Base-by-base conservation (phyloP, 176 grass and related monocot genomes). In the Bonia amplexicaulis region DNA sequence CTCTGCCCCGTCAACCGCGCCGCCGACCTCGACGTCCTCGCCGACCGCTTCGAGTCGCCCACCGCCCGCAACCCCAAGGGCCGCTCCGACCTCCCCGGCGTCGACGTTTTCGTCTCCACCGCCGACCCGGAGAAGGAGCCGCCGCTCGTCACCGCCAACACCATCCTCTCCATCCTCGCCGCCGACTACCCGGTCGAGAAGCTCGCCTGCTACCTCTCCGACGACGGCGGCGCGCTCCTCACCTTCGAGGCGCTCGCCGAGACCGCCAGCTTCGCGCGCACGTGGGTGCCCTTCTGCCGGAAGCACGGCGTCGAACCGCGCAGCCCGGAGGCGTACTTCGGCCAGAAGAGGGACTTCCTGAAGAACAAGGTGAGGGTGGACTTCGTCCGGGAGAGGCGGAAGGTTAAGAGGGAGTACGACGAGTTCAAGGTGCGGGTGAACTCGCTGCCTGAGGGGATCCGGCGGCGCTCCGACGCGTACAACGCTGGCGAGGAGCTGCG, bases 71-170 rank as follows among this genome's bases (percentile, higher is more conserved):
- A 98, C 62, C 96, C 96, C 52, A 95, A 92, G 82, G 96, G 96
- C 55, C 93, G 88, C 6, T 98, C 96, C 3, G 96, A 98, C 68
- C 89, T 98, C 8, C 96, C 96, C 0, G 88, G 96, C 16, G 51
- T 98, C 26, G 93, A 98, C 59, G 89, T 98, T 0, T 95, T 98
- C 37, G 96, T 98, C 73, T 95, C 96, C 49, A 95, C 93, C 0
- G 96, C 96, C 6, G 96, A 98, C 72, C 91, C 96, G 20, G 96
- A 98, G 33, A 98, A 95, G 73, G 96, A 98, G 83, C 96, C 96
- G 33, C 96, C 96, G 1, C 91, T 98, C 0, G 85, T 98, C 61
- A 98, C 96, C 2, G 91, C 96, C 0, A 98, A 98, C 93, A 98
- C 96, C 66, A 67, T 98, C 46, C 91, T 98, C 53, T 98, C 96